Evolutionary conservation across 768 basidiomycete genomes (phyloP), one percentile per base, ranked within the genome.

Genomic region (Rhodotorula diobovata): DNA sequence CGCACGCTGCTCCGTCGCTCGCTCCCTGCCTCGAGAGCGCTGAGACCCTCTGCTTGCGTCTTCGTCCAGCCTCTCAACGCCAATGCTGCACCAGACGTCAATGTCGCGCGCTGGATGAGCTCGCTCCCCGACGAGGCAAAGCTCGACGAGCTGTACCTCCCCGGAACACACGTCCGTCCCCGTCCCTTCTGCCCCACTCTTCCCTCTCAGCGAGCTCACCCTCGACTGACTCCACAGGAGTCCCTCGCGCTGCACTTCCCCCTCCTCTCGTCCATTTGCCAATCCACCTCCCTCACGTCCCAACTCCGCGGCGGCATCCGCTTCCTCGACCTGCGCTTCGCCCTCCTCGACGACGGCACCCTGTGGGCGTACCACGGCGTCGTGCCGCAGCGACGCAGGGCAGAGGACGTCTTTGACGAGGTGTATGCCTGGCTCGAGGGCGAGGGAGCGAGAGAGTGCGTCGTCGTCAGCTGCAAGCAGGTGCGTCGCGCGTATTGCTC

Each of bases 321-420:
- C n/a, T 37, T 51, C 37, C 57, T 66, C 57, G 65, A 66, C 48
- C 48, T 66, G 10, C 57, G 65, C n/a, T 66, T 66, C 48, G 35
- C 56, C 10, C 65, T 66, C 20, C 35, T 39, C 32, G 45, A 50
- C 11, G 57, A 59, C 34, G 65, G 37, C 16, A 35, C 48, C 12
- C 35, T 66, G 20, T 51, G 56, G 65, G 65, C 56, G 35, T 59
- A 66, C 32, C 65, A 66, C 20, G 57, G 65, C 8, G 6, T 25
- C 4, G 48, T 66, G 14, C 28, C 65, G 28, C 65, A 66, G 48
- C 46, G 58, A 0, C 28, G 11, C 20, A 32, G 46, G 2, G 56
- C 56, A 2, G 37, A 39, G 12, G 46, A 58, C 18, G 65, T 21
- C 37, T 39, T 66, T 16, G 65, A 66, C 20, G 57, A 66, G 48